Conservation (phyloP, 306 rosid genomes). For the Quercus mongolica region DNA sequence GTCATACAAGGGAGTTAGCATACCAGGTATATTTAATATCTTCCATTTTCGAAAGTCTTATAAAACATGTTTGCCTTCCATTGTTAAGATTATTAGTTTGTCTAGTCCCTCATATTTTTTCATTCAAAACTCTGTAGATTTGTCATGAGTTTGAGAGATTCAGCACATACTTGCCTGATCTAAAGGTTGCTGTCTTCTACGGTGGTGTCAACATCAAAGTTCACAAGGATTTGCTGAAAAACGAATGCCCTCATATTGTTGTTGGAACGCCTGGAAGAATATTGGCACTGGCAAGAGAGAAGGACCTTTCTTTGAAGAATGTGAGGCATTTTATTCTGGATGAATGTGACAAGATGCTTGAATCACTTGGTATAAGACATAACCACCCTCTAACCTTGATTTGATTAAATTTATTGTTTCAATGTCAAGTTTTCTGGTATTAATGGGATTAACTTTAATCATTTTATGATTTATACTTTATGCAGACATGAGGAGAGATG, state of each 20-base stretch:
- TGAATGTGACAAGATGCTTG: slow-evolving; percentile 99
- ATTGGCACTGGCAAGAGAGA: slow-evolving; percentile 77
- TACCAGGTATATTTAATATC: slow-evolving; percentile 60
- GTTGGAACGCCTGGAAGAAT: slow-evolving; percentile 99
- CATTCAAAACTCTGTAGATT: slow-evolving; percentile 40
- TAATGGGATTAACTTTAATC: neutral
- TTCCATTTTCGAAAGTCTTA: neutral
- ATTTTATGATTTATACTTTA: slow-evolving; percentile 12
- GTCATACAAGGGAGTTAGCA: slow-evolving; percentile 95
- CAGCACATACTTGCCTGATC: slow-evolving; percentile 87
- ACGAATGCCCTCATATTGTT: slow-evolving; percentile 98
- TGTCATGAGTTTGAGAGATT: slow-evolving; percentile 99
- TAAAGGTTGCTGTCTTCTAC: slow-evolving; percentile 97
- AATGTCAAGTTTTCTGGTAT: neutral
- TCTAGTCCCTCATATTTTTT: slow-evolving; percentile 2
- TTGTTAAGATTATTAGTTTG: neutral
- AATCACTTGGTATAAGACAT: slow-evolving; percentile 74
- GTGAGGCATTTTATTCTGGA: slow-evolving; percentile 94
- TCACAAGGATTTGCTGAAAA: slow-evolving; percentile 87
- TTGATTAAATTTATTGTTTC: neutral
- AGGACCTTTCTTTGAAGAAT: slow-evolving; percentile 86
- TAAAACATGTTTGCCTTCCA: neutral
- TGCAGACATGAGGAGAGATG: slow-evolving; percentile 98
- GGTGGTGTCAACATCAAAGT: slow-evolving; percentile 94
- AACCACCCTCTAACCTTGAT: neutral